A percentile compares a stretch with the other conserved stretches of the same genome.
Conservation (phyloP, 257 asterid species). For the Misopates orontium region DNA sequence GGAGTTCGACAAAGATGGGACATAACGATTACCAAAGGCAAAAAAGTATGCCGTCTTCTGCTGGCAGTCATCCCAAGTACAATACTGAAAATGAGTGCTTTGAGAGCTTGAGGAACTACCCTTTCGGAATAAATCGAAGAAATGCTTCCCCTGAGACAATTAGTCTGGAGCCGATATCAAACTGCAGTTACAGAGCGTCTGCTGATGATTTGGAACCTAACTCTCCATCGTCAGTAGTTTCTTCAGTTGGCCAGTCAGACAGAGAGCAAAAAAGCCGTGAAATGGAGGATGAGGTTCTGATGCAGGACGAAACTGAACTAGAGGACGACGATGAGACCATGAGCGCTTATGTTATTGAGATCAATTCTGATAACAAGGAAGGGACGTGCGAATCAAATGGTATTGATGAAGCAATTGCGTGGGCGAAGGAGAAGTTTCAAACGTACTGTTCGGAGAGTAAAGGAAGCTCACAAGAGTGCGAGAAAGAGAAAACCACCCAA, state of each 20-base stretch:
- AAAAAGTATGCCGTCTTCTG: conserved; percentile 35
- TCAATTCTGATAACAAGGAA: conserved; percentile 50
- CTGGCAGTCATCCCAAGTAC: conserved; percentile 31
- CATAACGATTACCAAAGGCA: conserved; percentile 37
- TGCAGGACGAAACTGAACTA: conserved; percentile 32
- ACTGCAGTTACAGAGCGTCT: conserved; percentile 45
- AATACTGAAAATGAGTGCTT: conserved; percentile 29
- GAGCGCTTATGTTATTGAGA: conserved; percentile 78
- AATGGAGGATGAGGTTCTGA: conserved; percentile 28
- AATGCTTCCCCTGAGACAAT: conserved; percentile 70
- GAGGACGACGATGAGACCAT: conserved; percentile 56
- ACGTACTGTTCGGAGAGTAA: conserved; percentile 34
- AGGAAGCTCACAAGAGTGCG: conserved; percentile 28
- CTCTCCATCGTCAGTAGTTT: conserved; percentile 54
- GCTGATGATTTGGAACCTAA: conserved; percentile 47
- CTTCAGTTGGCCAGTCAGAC: conserved; percentile 52
- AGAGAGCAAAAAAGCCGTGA: conserved; percentile 29
- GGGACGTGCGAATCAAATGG: conserved; percentile 58
- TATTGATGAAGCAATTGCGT: conserved; percentile 79
- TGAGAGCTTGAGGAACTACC: conserved; percentile 38
- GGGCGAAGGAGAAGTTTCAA: conserved; percentile 81
- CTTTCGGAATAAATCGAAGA: conserved; percentile 45
- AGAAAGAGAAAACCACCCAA: conserved; percentile 37
- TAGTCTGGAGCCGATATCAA: conserved; percentile 48
- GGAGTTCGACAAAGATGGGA: conserved; percentile 40